Evolutionary conservation across 495 filamentous ascomycete genomes (phyloP), one percentile per base, ranked within the genome.

Genomic region (Xanthoparmelia taractica): DNA sequence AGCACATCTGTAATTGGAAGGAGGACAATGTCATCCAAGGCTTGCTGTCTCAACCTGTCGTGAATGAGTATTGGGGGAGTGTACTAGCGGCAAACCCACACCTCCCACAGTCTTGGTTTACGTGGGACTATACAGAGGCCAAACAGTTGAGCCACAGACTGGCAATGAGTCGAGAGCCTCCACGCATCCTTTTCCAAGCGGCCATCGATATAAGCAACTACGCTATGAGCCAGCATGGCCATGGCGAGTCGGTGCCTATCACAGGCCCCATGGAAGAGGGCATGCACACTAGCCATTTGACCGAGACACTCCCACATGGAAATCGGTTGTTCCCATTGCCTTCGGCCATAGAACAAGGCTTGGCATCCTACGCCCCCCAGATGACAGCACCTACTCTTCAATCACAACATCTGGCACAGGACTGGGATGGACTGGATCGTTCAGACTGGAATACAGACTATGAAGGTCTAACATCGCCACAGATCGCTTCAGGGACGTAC

Each of bases 1-100:
- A 61, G 20, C 5, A 52, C 27, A 61, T 61, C 20, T 20, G n/a
- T 40, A 20, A 61, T 5, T 61, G 43, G 41, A 34, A 61, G 23
- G 23, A 18, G 5, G 27, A 61, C 15, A 61, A 61, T 8, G 59
- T 40, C 34, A 61, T 61, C 10, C 11, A 4, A 13, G 45, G 59
- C 20, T 34, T 61, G 15, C 20, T 61, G 45, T 29, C 43, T 38
- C 59, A 54, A 47, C 43, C 59, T 34, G 33, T 13, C 11, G 2
- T 61, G 29, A 52, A 36, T 17, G 25, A 37, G 8, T 20, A 34
- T 40, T 61, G 59, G 59, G 33, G 31, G 11, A 25, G 8, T 18
- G 8, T 36, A 18, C 23, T 54, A 6, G 23, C 33, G 27, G 8
- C 43, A 5, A 38, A 38, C 1, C 4, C 5, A 52, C 33, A 10